phyloP scores from a whole-genome alignment of 768 basidiomycete species.

The Roridomyces roridus region DNA sequence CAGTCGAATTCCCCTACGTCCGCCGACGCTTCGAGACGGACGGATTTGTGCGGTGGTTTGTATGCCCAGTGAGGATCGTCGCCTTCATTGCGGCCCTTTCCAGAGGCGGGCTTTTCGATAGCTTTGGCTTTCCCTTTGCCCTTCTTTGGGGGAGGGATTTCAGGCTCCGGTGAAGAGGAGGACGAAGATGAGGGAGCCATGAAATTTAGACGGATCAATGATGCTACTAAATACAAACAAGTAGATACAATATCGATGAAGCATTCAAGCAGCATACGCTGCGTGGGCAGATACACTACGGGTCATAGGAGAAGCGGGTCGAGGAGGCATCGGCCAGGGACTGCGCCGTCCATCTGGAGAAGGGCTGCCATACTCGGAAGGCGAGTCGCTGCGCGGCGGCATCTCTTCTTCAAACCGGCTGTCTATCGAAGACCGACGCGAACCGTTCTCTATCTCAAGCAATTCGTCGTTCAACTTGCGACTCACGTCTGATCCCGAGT shows the following conservation, averaged over 20 bases:
- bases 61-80: constrained; percentile 64
- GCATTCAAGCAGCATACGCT: not conserved
- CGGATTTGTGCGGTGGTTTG: constrained; percentile 59
- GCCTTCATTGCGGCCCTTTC: constrained; percentile 57
- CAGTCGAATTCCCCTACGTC: constrained; percentile 70
- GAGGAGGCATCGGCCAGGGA: too few relatives aligned
- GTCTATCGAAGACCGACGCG: not conserved
- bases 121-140: constrained; percentile 35
- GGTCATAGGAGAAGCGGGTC: too few relatives aligned
- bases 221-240: too few relatives aligned
- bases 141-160: constrained; percentile 24
- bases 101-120: constrained; percentile 10
- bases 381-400: too few relatives aligned
- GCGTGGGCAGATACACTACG: too few relatives aligned
- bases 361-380: too few relatives aligned
- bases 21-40: constrained; percentile 49
- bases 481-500: constrained; percentile 16
- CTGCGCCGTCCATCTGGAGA: too few relatives aligned
- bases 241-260: too few relatives aligned
- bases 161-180: constrained; percentile 17
- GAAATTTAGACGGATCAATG: too few relatives aligned
- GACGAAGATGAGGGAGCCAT: constrained; percentile 22
- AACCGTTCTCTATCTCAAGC: not conserved
- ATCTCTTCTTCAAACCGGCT: too few relatives aligned
- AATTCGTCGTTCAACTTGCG: constrained; percentile 19